Base-by-base conservation (phyloP, 371 early-diverging fungal species). In the Mortierella sp. region DNA sequence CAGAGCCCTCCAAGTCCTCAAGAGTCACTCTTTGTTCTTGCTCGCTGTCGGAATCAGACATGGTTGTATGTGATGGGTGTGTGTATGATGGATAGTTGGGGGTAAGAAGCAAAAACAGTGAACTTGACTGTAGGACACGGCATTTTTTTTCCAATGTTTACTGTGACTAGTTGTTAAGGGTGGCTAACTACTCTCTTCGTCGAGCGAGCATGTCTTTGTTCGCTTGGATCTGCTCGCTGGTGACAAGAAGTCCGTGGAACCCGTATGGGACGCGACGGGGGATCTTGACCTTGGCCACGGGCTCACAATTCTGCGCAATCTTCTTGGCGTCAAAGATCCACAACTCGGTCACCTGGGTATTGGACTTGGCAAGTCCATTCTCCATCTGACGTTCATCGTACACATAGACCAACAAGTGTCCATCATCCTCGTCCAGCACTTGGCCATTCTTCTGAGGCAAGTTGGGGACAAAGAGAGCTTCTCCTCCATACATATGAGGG, bases 1-100 rank as follows among this genome's bases (percentile, higher is more conserved):
- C 77, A 40, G 77, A 76, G 43, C 67, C 67, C 45, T 73, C 73
- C 13, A 73, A 63, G 73, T 73, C 73, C 48, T 73, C 73, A n/a
- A 73, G 55, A 8, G 73, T 73, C 37, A 67, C 53, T 58, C 54
- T 49, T 47, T 73, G 62, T 37, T 73, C 73, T 14, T 66, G 49
- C 19, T 73, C 71, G 54, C 65, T 66, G 37, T 73, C 73, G 43
- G 73, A 73, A 62, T 67, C 67, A 25, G 73, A 73, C 73, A 73
- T 73, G 43, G 34, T 37, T 53, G 12, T 39, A 22, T 41, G 16
- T 54, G 46, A 54, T 44, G 45, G 24, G 40, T 34, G 48, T 17
- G n/a, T 22, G 39, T 22, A 27, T 6, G 31, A 29, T 41, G 58
- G 45, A 40, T 52, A 34, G 53, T 28, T 16, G 14, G 22, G 39